phyloP scores from a whole-genome alignment of 148 eudicot species.

The Spergularia bocconei region DNA sequence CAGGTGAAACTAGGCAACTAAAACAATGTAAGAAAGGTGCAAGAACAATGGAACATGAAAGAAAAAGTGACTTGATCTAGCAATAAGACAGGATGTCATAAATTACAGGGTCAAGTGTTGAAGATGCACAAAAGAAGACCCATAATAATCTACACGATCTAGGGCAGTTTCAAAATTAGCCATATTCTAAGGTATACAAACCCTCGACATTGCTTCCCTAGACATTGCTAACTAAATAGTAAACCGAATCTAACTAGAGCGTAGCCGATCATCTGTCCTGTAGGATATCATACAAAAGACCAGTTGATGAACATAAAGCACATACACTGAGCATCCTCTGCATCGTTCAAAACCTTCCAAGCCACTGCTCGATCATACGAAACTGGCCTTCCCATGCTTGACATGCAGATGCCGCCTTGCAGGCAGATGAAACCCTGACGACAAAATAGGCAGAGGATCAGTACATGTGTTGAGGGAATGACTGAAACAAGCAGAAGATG shows the following conservation, averaged over 20 bases:
- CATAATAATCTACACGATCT: slow-evolving; percentile 29
- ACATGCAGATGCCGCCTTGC: slow-evolving; percentile 69
- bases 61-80: not conserved
- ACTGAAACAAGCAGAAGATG: not conserved
- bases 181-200: slow-evolving; percentile 30
- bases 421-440: slow-evolving; percentile 63
- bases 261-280: not conserved
- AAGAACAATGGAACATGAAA: too few species aligned
- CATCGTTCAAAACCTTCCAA: slow-evolving; percentile 75
- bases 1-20: too few species aligned
- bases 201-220: slow-evolving; percentile 37
- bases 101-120: slow-evolving; percentile 6
- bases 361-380: slow-evolving; percentile 77
- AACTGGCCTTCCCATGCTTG: slow-evolving; percentile 73
- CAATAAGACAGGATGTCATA: slow-evolving; percentile 18
- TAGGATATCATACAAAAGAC: slow-evolving; percentile 59
- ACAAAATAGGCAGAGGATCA: not conserved
- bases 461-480: not conserved
- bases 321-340: slow-evolving; percentile 59
- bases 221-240: slow-evolving; percentile 12
- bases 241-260: slow-evolving; percentile 13
- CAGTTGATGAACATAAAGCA: slow-evolving; percentile 78
- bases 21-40: too few species aligned
- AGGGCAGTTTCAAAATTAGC: slow-evolving; percentile 41
- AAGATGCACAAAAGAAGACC: slow-evolving; percentile 2